Percentiles rank a stretch among this genome's conserved stretches.
Conservation (phyloP, 345 rosid genomes). For the Eucalyptus paniculata region DNA sequence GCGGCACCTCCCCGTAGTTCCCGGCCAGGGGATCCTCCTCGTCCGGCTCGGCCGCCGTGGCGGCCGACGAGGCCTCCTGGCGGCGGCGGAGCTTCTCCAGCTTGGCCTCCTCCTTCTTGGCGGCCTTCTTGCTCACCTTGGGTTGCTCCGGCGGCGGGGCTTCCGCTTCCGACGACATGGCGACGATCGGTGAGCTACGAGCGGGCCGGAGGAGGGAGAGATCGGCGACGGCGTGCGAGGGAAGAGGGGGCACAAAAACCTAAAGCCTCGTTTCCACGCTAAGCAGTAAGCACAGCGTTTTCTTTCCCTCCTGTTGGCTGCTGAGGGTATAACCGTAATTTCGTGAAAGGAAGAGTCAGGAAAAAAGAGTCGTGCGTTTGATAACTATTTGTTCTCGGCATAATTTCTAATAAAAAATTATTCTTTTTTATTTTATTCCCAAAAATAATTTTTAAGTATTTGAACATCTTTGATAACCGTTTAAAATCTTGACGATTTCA, state of each 20-base stretch:
- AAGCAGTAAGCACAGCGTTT: not conserved
- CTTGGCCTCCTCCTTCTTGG: constrained; percentile 81
- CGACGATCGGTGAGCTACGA: not conserved
- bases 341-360: rapidly evolving
- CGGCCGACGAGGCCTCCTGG: constrained; percentile 28
- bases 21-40: constrained; percentile 27
- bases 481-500: too few species aligned
- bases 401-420: too few species aligned
- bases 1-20: constrained; percentile 57
- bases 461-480: rapidly evolving
- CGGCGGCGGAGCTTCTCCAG: constrained; percentile 67
- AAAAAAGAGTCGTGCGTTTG: not conserved
- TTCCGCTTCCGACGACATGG: not conserved
- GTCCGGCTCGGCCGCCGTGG: constrained; percentile 4
- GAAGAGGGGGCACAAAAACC: not conserved
- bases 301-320: not conserved
- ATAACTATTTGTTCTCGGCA: too few species aligned
- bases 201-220: not conserved
- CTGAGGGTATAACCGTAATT: not conserved
- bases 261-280: not conserved
- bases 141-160: not conserved
- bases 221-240: not conserved
- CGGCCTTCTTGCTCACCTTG: constrained; percentile 56
- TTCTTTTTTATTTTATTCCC: too few species aligned
- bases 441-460: too few species aligned